Conservation (phyloP, 2,329 filamentous ascomycete genomes). For the Pyrenophora graminea region DNA sequence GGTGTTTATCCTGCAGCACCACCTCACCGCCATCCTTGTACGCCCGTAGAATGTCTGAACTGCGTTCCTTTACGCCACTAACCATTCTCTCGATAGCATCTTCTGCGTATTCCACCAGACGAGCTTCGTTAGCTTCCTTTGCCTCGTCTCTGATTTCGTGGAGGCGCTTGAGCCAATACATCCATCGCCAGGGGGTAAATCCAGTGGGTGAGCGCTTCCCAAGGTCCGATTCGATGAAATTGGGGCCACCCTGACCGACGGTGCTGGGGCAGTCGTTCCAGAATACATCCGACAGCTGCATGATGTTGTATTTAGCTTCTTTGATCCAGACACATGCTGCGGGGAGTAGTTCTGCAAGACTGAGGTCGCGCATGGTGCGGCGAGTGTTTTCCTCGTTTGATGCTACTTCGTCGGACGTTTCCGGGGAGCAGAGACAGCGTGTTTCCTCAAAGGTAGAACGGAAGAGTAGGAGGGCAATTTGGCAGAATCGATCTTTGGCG, state of each 20-base stretch:
- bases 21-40: background rate
- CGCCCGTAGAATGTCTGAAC: background rate
- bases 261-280: constrained; percentile 12
- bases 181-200: constrained; percentile 14
- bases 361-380: background rate
- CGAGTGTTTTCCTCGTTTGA: constrained; percentile 2
- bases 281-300: constrained; percentile 4
- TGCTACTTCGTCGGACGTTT: background rate
- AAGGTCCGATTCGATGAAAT: constrained; percentile 9
- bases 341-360: constrained; percentile 7
- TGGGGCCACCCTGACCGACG: constrained; percentile 8
- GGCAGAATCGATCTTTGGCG: constrained; percentile 6
- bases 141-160: constrained; percentile 10
- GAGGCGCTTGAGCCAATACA: constrained; percentile 16
- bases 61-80: background rate
- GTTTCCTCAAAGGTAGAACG: constrained; percentile 6
- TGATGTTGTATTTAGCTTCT: constrained; percentile 5
- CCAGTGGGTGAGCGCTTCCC: constrained; percentile 13
- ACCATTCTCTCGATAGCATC: background rate
- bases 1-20: background rate
- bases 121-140: constrained; percentile 2
- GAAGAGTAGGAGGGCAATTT: constrained; percentile 11
- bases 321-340: constrained; percentile 11
- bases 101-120: background rate
- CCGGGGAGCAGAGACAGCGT: background rate